phyloP scores from a whole-genome alignment of 2,329 filamentous ascomycete species.

The Metarhizium humberi region DNA sequence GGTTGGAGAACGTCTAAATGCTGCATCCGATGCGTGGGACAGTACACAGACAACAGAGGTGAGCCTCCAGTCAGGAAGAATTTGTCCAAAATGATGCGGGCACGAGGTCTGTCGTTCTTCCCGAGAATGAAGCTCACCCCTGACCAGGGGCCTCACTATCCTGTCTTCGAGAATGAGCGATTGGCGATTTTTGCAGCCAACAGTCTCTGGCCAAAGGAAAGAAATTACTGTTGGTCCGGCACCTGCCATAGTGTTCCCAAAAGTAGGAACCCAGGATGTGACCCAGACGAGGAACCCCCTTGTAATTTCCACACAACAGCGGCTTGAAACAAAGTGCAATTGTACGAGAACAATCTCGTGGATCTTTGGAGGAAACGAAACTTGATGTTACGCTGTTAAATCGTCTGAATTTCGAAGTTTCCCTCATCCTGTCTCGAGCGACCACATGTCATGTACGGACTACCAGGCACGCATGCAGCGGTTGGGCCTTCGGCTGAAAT shows the following conservation, averaged over 20 bases:
- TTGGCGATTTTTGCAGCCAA: not conserved
- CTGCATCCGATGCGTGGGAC: too few relatives aligned
- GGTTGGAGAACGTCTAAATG: too few relatives aligned
- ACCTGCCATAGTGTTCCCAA: not conserved
- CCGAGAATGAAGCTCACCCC: not conserved
- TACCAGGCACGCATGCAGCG: not conserved
- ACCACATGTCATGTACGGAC: not conserved
- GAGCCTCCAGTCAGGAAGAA: too few relatives aligned
- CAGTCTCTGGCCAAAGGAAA: not conserved
- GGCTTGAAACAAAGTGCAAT: not conserved
- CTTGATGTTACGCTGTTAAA: too few relatives aligned
- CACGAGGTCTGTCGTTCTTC: not conserved
- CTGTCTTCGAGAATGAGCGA: not conserved
- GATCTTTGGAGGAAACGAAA: not conserved
- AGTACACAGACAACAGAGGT: too few relatives aligned
- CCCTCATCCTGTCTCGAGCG: not conserved
- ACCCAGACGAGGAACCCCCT: not conserved
- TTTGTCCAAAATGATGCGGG: not conserved
- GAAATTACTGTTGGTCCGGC: not conserved
- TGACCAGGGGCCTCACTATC: not conserved
- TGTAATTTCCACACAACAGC: not conserved
- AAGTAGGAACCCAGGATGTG: not conserved
- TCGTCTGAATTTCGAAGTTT: not conserved
- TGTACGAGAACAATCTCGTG: not conserved
- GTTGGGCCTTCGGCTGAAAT: not conserved